phyloP scores from a whole-genome alignment of 2,329 filamentous ascomycete species.

The Fusarium xyrophilum region DNA sequence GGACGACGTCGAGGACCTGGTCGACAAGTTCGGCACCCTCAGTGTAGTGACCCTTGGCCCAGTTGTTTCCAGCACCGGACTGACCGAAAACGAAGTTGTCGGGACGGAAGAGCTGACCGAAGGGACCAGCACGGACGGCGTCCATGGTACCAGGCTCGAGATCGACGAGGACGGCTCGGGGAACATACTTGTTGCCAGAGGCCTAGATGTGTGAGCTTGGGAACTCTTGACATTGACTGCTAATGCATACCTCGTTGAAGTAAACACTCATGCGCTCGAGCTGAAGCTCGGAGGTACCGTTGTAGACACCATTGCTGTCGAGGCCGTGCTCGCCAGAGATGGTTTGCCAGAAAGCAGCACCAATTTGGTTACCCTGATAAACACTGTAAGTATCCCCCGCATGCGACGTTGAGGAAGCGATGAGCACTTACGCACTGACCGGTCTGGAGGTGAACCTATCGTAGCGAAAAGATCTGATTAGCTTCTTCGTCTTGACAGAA shows the following conservation, averaged over 20 bases:
- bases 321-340: constrained; percentile 94
- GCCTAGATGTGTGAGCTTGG: constrained; percentile 62
- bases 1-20: constrained; percentile 97
- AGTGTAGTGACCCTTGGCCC: constrained; percentile 99
- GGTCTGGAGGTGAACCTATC: constrained; percentile 98
- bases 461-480: constrained; percentile 63
- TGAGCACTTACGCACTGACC: constrained; percentile 86
- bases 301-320: constrained; percentile 98
- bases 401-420: constrained; percentile 2
- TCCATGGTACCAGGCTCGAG: constrained; percentile 99
- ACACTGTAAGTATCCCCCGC: constrained; percentile 47
- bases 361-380: constrained; percentile 97
- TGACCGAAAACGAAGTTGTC: constrained; percentile 99
- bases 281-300: constrained; percentile 97
- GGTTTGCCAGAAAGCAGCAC: constrained; percentile 98
- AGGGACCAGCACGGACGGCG: constrained; percentile 95
- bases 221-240: neutral
- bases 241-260: constrained; percentile 75
- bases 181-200: constrained; percentile 98
- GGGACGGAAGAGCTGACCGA: constrained; percentile 98
- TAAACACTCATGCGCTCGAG: constrained; percentile 99
- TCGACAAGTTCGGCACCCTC: constrained; percentile 99
- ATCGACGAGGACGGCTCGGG: constrained; percentile 98
- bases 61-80: constrained; percentile 99
- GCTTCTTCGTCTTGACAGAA: constrained; percentile 48